These are phyloP conservation scores for Lactarius hengduanensis DNA, from an alignment of 768 basidiomycete genomes.

Conservation along the genomic window DNA sequence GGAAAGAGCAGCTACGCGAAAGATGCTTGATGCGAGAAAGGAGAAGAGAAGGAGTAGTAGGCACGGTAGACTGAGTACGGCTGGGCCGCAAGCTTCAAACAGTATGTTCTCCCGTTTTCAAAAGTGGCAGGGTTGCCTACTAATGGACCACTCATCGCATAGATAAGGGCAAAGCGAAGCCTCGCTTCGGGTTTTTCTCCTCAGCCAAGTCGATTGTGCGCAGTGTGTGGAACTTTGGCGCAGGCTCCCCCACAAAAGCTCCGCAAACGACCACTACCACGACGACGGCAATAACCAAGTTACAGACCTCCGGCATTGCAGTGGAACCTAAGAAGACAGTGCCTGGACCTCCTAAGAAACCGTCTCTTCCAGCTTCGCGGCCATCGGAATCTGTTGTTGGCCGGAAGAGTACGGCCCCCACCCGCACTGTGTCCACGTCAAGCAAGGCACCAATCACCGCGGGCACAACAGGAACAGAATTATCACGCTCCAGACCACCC, in stretches of 20 bases:
- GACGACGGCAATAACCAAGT: constrained; percentile 35
- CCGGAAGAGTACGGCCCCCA: constrained; percentile 11
- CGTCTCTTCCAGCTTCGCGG: constrained; percentile 15
- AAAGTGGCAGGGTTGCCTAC: background rate
- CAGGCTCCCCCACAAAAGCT: constrained; percentile 34
- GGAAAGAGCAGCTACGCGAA: constrained; percentile 58
- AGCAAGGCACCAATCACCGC: constrained; percentile 17
- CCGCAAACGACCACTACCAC: constrained; percentile 30
- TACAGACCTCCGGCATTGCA: constrained; percentile 20
- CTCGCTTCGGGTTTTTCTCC: constrained; percentile 68
- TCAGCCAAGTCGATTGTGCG: constrained; percentile 67
- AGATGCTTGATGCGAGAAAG: constrained; percentile 63
- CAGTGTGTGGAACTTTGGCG: constrained; percentile 69
- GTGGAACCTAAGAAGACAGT: constrained; percentile 14
- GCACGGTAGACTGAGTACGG: constrained; percentile 37
- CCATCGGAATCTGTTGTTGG: constrained; percentile 6
- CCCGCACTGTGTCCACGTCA: constrained; percentile 12
- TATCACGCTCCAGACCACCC: constrained; percentile 30
- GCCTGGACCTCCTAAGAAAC: constrained; percentile 11
- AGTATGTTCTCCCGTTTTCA: constrained; percentile 24
- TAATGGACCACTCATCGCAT: background rate
- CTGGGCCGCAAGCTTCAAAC: constrained; percentile 32
- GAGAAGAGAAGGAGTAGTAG: constrained; percentile 68
- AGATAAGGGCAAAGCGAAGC: constrained; percentile 44
- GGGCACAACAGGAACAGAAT: constrained; percentile 18